Base-by-base conservation (phyloP, 139 green algal species). In the Volvox africanus region DNA sequence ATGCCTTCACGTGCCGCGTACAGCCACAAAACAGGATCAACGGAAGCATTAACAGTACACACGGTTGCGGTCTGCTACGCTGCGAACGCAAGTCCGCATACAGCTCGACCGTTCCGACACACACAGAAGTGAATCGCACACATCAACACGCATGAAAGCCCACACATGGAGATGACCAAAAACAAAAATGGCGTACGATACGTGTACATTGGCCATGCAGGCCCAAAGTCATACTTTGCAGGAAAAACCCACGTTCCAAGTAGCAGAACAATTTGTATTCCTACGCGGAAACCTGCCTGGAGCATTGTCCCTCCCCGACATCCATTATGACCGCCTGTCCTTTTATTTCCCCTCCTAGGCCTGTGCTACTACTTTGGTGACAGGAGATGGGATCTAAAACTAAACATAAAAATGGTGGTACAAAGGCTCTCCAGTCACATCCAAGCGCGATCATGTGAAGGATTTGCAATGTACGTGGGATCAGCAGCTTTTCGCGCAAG, bases 141-240 rank as follows among this genome's bases (percentile, higher is more conserved):
- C 30, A 79, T 35, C n/a, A 17, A 37, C 33, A 55, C 13, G 9
- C 18, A 81, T 61, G 75, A 81, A 81, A 81, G 14, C 30, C 32
- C 75, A 81, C 75, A 30, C 12, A 24, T 55, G 24, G 26, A 36
- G 65, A 73, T 30, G 2, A 73, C 65, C 65, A 73, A 73, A 81
- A 55, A 50, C 32, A 81, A 33, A 81, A 81, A 81, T 81, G 75
- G 21, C 30, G 75, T 30, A 81, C 75, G 24, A 24, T 81, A 55
- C 33, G 32, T 81, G 75, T 81, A 81, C 32, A 55, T 55, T 24
- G 33, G 30, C 50, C 75, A 81, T 81, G 75, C 32, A 61, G 0
- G 28, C 14, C 44, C 5, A 81, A 20, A 24, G 2, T 24, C 24
- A 2, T 33, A 79, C 24, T 28, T 35, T 26, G 75, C 75, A 81